Evolutionary conservation across 352 stramenopile genomes (phyloP), one percentile per base, ranked within the genome.

Genomic region (Globisporangium parvum): DNA sequence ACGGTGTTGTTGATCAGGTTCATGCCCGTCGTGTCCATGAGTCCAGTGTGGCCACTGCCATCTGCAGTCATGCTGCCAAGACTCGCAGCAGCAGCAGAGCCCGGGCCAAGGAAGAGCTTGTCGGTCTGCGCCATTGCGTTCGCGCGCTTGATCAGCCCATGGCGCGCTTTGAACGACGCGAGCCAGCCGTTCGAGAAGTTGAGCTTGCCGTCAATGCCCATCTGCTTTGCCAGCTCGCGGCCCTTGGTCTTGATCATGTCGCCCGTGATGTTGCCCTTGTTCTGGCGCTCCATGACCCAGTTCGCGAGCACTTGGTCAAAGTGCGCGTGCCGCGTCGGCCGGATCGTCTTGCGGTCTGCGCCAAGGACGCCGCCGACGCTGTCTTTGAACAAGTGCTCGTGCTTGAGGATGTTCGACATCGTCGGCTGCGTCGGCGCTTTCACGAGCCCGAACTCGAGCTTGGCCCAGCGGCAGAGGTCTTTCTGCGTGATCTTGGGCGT

Each of bases 401-500:
- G 74, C 68, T 94, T 94, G 59, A 94, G 78, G 60, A 94, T 66
- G 59, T 65, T 65, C 20, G 59, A 65, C 59, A 65, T 65, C 17
- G 59, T 65, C 20, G 59, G 59, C 35, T 51, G 68, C 67, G 81
- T 94, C 37, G 84, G 84, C 26, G 76, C 81, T 51, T 88, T 87
- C 51, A 83, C 74, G 20, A 94, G 70, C 59, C 90, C 88, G 57
- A 94, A 94, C 77, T 94, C 81, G 62, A 92, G 80, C 75, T 92
- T 94, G 51, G 84, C 84, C 84, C 84, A 94, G 53, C 84, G 81
- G 51, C 81, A 92, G 41, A 94, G 53, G 59, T 94, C 84, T 65
- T 94, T 92, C 64, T 94, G 84, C 60, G 84, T 94, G 67, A 92
- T 92, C 69, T 92, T 92, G 52, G 84, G 84, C 63, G 81, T 92